Conservation (phyloP, 2,329 filamentous ascomycete genomes). For the Graphilbum sp. region DNA sequence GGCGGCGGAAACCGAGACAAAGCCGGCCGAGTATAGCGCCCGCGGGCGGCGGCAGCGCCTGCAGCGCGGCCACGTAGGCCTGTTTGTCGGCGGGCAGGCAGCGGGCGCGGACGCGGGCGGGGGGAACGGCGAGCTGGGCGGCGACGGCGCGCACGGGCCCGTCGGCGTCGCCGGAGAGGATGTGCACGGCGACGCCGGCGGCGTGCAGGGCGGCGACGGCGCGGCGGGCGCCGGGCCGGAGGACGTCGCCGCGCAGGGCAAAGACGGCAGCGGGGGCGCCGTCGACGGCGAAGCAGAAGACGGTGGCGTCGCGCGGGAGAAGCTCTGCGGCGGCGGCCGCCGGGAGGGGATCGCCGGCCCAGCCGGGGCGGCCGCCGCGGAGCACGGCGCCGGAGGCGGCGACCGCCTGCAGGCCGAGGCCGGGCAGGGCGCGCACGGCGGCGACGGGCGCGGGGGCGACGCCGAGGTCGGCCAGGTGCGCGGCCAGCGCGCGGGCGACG, state of each 20-base stretch:
- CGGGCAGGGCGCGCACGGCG: constrained; percentile 22
- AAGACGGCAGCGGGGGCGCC: constrained; percentile 21
- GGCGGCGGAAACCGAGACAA: background rate
- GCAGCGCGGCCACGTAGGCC: constrained; percentile 24
- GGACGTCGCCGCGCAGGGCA: constrained; percentile 27
- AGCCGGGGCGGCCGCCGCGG: background rate
- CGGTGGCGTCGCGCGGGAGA: constrained; percentile 21
- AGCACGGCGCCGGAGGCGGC: background rate
- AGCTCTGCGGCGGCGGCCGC: background rate
- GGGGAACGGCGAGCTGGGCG: constrained; percentile 21
- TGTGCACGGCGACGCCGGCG: constrained; percentile 25
- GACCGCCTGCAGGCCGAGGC: constrained; percentile 27
- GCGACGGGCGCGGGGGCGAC: constrained; percentile 11
- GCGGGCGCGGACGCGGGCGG: constrained; percentile 21
- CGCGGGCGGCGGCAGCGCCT: constrained; percentile 6
- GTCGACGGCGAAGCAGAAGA: constrained; percentile 30
- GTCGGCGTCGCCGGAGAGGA: constrained; percentile 38
- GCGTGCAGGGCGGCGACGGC: constrained; percentile 20
- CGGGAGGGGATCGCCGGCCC: background rate
- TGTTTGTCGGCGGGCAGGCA: constrained; percentile 30
- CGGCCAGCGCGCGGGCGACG: constrained; percentile 25
- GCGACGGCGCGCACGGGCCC: constrained; percentile 27
- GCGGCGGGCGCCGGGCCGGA: constrained; percentile 24
- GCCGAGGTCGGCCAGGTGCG: constrained; percentile 14
- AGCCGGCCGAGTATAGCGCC: background rate